Evolutionary conservation across 1,284 basidiomycete species (phyloP), one percentile per base, ranked within the genome.

Genomic region (Ceratobasidium sp.): DNA sequence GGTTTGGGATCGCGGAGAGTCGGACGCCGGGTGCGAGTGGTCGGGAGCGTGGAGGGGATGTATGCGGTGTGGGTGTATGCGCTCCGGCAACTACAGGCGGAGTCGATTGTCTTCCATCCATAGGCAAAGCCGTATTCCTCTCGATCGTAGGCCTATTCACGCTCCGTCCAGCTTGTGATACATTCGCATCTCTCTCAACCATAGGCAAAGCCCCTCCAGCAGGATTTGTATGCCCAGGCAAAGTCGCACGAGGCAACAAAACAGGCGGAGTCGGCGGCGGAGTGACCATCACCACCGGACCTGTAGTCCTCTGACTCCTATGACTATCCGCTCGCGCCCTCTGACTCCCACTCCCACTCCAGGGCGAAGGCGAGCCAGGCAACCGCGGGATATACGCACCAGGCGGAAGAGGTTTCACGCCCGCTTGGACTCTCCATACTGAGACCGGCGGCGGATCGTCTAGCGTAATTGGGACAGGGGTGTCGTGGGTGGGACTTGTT

Each of bases 371-470:
- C n/a, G 64, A 48, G 4, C 64, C 42, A 20, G 42, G 64, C 3
- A 61, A 50, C n/a, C 42, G 40, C 13, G 64, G 64, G 5, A 66
- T 66, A 26, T 66, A 66, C 44, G 64, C 64, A 12, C 64, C 64
- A 48, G 64, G 64, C 44, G 64, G 64, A 9, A 66, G 44, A 3
- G 64, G 44, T 17, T 44, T 23, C n/a, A 46, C 64, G 1, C 64
- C 23, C 2, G 42, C 64, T 12, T 66, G 26, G 15, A 42, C 23
- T 23, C 42, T n/a, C 62, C 62, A 42, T 13, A 65, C 62, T 15
- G 42, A 46, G 6, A 28, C 42, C 17, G 64, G 64, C 46, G 64
- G n/a, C 3, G 28, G 23, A 15, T 66, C 64, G 26, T 66, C 64
- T 15, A 48, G n/a, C 13, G n/a, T 44, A 23, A 48, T 17, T 44